These are phyloP conservation scores for Monosporascus cannonballus DNA, from an alignment of 2,329 filamentous ascomycete genomes.

Conservation along the genomic window DNA sequence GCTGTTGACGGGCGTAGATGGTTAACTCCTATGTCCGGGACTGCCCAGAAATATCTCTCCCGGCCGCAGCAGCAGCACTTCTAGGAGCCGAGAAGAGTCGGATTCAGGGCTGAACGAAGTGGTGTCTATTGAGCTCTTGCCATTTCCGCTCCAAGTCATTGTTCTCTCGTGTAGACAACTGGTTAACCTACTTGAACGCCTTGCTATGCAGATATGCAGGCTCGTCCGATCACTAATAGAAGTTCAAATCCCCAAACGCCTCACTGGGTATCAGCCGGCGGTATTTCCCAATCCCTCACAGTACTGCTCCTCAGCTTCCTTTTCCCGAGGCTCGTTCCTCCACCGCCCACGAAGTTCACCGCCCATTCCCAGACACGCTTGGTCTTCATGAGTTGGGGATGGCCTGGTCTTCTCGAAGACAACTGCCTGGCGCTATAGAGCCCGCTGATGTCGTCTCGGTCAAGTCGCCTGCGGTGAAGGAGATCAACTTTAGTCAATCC, in stretches of 20 bases:
- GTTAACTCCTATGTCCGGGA: too few species aligned
- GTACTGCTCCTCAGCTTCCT: constrained; percentile 19
- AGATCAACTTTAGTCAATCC: constrained; percentile 65
- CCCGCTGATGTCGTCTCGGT: constrained; percentile 46
- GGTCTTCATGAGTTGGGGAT: constrained; percentile 57
- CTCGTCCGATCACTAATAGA: background rate
- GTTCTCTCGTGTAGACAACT: too few species aligned
- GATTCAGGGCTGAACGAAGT: too few species aligned
- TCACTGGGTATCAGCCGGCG: constrained; percentile 25
- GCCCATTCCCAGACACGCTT: constrained; percentile 70
- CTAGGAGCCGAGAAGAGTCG: too few species aligned
- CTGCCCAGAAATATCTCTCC: too few species aligned
- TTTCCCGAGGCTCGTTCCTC: constrained; percentile 18
- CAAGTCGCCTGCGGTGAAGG: constrained; percentile 50
- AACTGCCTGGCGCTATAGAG: constrained; percentile 51
- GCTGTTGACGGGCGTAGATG: too few species aligned
- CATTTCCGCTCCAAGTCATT: too few species aligned
- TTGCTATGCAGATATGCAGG: background rate
- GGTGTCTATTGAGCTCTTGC: too few species aligned
- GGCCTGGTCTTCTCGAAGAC: constrained; percentile 24
- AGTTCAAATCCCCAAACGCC: background rate
- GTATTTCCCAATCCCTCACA: constrained; percentile 26
- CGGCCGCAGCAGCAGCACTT: too few species aligned
- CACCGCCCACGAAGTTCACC: constrained; percentile 55
- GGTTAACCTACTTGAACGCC: background rate